Conservation (phyloP, 2,329 filamentous ascomycete genomes). For the Cladosporium sp. region DNA sequence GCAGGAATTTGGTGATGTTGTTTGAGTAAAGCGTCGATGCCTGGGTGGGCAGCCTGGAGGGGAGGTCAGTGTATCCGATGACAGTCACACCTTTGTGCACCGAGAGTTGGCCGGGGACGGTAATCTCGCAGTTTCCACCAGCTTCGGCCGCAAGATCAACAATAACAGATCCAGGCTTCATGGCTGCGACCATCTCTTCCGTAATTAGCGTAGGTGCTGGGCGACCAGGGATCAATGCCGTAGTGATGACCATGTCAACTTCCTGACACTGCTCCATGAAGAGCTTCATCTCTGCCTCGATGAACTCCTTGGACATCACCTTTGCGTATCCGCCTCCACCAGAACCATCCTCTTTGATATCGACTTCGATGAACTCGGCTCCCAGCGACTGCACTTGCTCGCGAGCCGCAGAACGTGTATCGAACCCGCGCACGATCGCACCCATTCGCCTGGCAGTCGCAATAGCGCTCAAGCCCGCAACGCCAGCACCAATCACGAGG, state of each 20-base stretch:
- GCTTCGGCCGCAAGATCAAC: constrained; percentile 85
- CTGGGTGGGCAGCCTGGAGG: constrained; percentile 80
- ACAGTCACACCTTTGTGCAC: constrained; percentile 75
- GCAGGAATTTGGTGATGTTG: constrained; percentile 83
- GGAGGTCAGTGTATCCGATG: constrained; percentile 85
- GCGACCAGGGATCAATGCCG: constrained; percentile 81
- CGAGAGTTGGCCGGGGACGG: constrained; percentile 64
- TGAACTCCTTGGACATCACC: constrained; percentile 91
- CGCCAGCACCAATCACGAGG: constrained; percentile 82
- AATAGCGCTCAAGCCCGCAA: constrained; percentile 83
- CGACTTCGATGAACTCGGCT: constrained; percentile 84
- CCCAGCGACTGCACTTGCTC: constrained; percentile 89
- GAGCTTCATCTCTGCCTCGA: constrained; percentile 87
- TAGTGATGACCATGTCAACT: constrained; percentile 89
- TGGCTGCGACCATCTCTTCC: constrained; percentile 71
- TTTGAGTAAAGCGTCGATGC: constrained; percentile 88
- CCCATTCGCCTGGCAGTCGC: constrained; percentile 80
- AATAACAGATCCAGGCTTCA: constrained; percentile 86
- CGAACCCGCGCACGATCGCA: constrained; percentile 84
- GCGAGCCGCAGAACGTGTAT: constrained; percentile 79
- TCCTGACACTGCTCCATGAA: constrained; percentile 84
- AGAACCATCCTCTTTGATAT: constrained; percentile 76
- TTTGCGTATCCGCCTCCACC: constrained; percentile 83
- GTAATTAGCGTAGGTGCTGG: constrained; percentile 81
- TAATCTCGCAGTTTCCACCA: constrained; percentile 82